Conservation (phyloP, 2,329 filamentous ascomycete genomes). For the Corniculantispora saksenae region DNA sequence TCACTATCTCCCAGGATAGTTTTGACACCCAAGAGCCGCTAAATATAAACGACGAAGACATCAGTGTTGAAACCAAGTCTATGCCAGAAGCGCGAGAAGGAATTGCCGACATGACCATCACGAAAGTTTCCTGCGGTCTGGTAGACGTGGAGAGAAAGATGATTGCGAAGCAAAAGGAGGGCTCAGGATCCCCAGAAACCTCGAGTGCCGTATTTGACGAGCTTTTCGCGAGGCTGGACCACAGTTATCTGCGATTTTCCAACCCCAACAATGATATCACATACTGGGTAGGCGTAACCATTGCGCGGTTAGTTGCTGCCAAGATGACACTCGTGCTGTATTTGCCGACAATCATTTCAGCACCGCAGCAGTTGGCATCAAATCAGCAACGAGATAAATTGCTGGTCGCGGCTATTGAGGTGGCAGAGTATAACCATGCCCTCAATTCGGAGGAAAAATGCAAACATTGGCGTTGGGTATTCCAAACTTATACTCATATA, state of each 20-base stretch:
- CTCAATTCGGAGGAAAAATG: conserved; percentile 52
- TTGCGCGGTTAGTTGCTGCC: conserved; percentile 49
- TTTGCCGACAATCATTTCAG: conserved; percentile 50
- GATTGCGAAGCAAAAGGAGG: conserved; percentile 33
- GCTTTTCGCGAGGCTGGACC: conserved; percentile 45
- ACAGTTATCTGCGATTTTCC: conserved; percentile 43
- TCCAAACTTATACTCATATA: conserved; percentile 61
- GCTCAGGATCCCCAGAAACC: conserved; percentile 37
- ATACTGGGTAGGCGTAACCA: conserved; percentile 40
- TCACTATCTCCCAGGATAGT: conserved; percentile 45
- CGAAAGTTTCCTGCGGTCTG: conserved; percentile 40
- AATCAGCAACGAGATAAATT: conserved; percentile 45
- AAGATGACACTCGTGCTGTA: conserved; percentile 58
- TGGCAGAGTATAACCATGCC: conserved; percentile 57
- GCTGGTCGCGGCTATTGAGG: conserved; percentile 52
- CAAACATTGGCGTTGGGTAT: conserved; percentile 59
- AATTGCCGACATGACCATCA: conserved; percentile 53
- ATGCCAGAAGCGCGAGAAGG: conserved; percentile 50
- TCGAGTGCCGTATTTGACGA: conserved; percentile 46
- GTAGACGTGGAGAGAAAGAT: conserved; percentile 39
- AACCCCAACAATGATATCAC: conserved; percentile 32
- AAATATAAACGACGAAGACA: conserved; percentile 59
- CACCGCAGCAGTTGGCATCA: conserved; percentile 37
- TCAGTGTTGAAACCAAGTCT: conserved; percentile 48
- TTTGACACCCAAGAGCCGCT: conserved; percentile 57